A percentile compares a stretch with the other conserved stretches of the same genome.
These are phyloP conservation scores for Eucalyptus cladocalyx DNA, from an alignment of 345 rosid species.

Conservation along the genomic window DNA sequence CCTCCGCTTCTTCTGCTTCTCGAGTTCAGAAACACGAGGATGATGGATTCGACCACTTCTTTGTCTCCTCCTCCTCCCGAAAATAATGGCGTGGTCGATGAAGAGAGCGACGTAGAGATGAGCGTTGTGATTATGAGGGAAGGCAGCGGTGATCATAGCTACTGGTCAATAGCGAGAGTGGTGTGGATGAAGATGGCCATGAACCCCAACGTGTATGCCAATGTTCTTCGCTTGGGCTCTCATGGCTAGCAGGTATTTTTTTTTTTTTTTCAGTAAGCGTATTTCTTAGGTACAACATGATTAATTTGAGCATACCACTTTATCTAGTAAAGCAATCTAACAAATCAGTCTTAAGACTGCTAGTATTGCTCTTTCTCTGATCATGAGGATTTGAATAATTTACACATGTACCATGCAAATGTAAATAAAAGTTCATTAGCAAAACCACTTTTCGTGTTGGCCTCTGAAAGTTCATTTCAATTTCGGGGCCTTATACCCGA, in stretches of 20 bases:
- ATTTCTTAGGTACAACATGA: not conserved
- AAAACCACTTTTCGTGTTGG: not conserved
- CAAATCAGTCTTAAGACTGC: not conserved
- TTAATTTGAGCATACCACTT: not conserved
- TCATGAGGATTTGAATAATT: not conserved
- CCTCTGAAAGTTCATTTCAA: not conserved
- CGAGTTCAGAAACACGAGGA: constrained; percentile 33
- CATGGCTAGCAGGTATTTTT: constrained; percentile 18
- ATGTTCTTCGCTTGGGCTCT: constrained; percentile 27
- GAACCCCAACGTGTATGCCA: constrained; percentile 32
- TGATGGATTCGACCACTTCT: not conserved
- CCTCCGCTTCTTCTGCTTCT: constrained; percentile 52
- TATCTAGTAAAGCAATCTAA: not conserved
- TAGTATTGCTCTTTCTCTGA: not conserved
- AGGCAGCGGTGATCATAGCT: not conserved
- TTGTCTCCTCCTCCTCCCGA: not conserved
- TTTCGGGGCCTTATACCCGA: not conserved
- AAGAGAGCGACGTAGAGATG: not conserved
- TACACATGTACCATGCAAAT: not conserved
- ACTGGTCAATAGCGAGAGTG: constrained; percentile 32
- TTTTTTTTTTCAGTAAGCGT: not conserved
- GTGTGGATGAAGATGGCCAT: constrained; percentile 22
- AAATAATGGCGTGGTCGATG: not conserved
- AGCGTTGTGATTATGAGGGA: not conserved
- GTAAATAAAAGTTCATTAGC: not conserved